These are phyloP conservation scores for Aspergillus sp. DNA, from an alignment of 2,329 filamentous ascomycete genomes.

Conservation along the genomic window DNA sequence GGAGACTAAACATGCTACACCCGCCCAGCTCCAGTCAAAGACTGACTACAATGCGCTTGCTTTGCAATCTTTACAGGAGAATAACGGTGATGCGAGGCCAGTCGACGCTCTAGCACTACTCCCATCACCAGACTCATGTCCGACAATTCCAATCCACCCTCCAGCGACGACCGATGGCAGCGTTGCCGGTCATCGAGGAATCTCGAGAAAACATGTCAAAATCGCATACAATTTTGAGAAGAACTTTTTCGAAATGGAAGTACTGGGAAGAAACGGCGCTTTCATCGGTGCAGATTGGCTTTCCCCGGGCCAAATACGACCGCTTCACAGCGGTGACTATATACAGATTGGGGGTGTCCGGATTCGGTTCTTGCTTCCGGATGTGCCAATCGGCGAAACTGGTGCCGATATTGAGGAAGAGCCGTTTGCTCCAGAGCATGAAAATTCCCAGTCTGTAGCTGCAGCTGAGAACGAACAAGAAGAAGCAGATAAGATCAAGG, in stretches of 20 bases:
- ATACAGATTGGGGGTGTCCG: constrained; percentile 64
- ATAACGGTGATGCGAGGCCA: constrained; percentile 42
- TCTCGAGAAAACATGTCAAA: constrained; percentile 65
- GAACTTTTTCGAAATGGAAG: constrained; percentile 61
- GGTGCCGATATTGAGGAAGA: constrained; percentile 53
- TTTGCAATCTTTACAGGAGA: constrained; percentile 48
- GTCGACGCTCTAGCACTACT: constrained; percentile 53
- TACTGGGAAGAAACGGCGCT: constrained; percentile 63
- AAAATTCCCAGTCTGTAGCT: constrained; percentile 34
- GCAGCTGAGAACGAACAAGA: constrained; percentile 50
- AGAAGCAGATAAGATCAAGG: constrained; percentile 35
- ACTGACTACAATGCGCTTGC: constrained; percentile 54
- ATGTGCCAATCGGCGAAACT: constrained; percentile 53
- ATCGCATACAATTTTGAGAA: constrained; percentile 64
- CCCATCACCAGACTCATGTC: constrained; percentile 58
- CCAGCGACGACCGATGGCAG: constrained; percentile 51
- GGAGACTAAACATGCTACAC: constrained; percentile 44
- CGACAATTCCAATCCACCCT: constrained; percentile 65
- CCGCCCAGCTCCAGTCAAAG: constrained; percentile 42
- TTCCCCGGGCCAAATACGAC: constrained; percentile 51
- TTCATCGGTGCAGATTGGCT: constrained; percentile 59
- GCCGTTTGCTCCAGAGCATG: constrained; percentile 38
- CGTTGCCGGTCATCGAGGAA: constrained; percentile 59
- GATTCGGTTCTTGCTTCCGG: constrained; percentile 61
- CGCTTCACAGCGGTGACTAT: constrained; percentile 60